Evolutionary conservation across 768 basidiomycete species (phyloP).

Genomic region (Tricholoma flavovirens): DNA sequence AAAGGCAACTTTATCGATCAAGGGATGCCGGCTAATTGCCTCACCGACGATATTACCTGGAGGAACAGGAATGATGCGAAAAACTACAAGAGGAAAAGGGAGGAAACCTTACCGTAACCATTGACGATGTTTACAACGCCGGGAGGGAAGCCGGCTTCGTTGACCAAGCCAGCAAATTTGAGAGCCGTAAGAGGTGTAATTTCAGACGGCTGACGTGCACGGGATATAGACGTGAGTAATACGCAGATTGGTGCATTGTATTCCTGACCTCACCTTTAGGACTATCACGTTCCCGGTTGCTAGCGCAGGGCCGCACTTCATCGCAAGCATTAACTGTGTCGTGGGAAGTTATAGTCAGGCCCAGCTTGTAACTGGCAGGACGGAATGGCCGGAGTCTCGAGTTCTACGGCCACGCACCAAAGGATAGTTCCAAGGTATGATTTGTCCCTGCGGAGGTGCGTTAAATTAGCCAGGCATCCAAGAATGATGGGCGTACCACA

Average conservation of each 20-base stretch:
- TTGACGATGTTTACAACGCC: constrained; percentile 65
- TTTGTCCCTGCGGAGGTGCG: constrained; percentile 25
- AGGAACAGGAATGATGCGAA: constrained; percentile 31
- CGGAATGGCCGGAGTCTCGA: not conserved
- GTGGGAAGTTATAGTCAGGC: not conserved
- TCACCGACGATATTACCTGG: constrained; percentile 51
- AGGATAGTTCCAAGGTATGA: constrained; percentile 53
- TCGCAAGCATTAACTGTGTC: constrained; percentile 16
- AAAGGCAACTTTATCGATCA: constrained; percentile 69
- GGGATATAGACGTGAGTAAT: not conserved
- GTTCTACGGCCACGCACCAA: constrained; percentile 5
- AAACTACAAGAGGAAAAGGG: too few relatives aligned
- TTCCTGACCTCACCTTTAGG: constrained; percentile 30
- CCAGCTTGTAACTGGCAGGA: too few relatives aligned
- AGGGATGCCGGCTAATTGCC: constrained; percentile 53
- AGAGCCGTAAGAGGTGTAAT: constrained; percentile 58
- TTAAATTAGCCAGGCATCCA: not conserved
- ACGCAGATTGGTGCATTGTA: not conserved
- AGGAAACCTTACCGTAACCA: constrained; percentile 37
- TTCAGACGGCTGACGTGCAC: constrained; percentile 45
- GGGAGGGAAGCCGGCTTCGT: constrained; percentile 64
- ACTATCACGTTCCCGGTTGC: constrained; percentile 52
- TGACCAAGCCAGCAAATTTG: constrained; percentile 39
- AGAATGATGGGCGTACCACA: not conserved
- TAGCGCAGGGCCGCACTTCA: constrained; percentile 25